Evolutionary conservation across 805 yeast species (phyloP).

Genomic region (Cyberlindnera saturnus): DNA sequence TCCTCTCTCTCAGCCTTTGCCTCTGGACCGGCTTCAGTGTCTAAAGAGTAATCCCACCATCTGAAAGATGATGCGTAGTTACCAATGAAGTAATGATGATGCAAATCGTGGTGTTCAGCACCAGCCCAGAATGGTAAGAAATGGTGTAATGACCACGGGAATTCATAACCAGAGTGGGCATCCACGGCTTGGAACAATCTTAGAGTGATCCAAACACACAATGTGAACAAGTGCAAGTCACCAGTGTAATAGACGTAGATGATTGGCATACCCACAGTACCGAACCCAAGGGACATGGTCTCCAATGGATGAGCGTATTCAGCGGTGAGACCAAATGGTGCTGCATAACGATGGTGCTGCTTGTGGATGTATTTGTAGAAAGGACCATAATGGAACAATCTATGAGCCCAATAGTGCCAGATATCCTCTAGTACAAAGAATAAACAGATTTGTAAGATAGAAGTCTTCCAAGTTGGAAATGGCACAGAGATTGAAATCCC

Average conservation of each 20-base stretch:
- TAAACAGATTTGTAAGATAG: slow-evolving; percentile 59
- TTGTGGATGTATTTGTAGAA: slow-evolving; percentile 93
- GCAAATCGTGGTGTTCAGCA: slow-evolving; percentile 96
- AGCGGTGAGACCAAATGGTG: slow-evolving; percentile 95
- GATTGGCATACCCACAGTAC: slow-evolving; percentile 94
- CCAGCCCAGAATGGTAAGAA: slow-evolving; percentile 97
- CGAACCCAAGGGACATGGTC: slow-evolving; percentile 84
- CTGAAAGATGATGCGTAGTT: slow-evolving; percentile 93
- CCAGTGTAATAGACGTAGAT: slow-evolving; percentile 72
- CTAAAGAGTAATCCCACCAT: slow-evolving; percentile 87
- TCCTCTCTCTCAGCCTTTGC: slow-evolving; percentile 72
- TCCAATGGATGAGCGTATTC: slow-evolving; percentile 97
- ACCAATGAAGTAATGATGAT: slow-evolving; percentile 93
- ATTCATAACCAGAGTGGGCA: slow-evolving; percentile 96
- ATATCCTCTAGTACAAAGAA: slow-evolving; percentile 87
- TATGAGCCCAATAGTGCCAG: slow-evolving; percentile 97
- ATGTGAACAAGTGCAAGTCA: slow-evolving; percentile 82
- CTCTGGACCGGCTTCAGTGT: slow-evolving; percentile 86
- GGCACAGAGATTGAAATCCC: slow-evolving; percentile 80
- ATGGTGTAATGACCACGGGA: slow-evolving; percentile 93
- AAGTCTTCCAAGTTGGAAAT: slow-evolving; percentile 62
- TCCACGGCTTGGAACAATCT: slow-evolving; percentile 96
- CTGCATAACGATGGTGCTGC: slow-evolving; percentile 96
- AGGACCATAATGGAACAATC: slow-evolving; percentile 80
- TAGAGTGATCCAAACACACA: slow-evolving; percentile 79